A percentile compares a stretch with the other conserved stretches of the same genome.
Evolutionary conservation across 441 rosid species (phyloP).

Genomic region (Syzygium syzygioides): DNA sequence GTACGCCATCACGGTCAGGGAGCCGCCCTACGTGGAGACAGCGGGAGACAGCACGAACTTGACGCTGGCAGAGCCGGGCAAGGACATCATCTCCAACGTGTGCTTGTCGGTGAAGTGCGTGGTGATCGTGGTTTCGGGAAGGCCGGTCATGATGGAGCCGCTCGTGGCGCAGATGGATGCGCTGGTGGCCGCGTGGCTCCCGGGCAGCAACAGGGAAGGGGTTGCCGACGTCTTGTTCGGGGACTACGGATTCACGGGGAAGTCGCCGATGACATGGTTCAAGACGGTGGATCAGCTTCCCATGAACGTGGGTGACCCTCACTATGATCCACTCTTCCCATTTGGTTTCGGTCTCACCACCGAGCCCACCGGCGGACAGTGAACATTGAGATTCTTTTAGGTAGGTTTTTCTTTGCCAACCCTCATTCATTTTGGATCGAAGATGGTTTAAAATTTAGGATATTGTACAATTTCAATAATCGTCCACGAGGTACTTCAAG

Average conservation of each 20-base stretch:
- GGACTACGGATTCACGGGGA: slow-evolving; percentile 19
- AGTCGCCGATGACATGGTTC: slow-evolving; percentile 19
- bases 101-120: slow-evolving; percentile 2
- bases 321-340: slow-evolving; percentile 38
- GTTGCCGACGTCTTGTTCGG: slow-evolving; percentile 5
- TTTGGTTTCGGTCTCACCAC: slow-evolving; percentile 65
- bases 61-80: not conserved
- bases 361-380: slow-evolving; percentile 13
- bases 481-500: not conserved
- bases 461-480: not conserved
- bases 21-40: slow-evolving; percentile 1
- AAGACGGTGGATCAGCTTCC: slow-evolving; percentile 7
- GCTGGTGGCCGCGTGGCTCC: slow-evolving; percentile 3
- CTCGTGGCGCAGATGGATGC: not conserved
- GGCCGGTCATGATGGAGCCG: not conserved
- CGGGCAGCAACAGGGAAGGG: slow-evolving; percentile 2
- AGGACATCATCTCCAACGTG: not conserved
- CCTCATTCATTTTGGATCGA: not conserved
- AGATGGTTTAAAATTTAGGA: not conserved
- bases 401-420: not conserved
- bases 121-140: slow-evolving; percentile 1
- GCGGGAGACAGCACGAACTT: slow-evolving; percentile 2
- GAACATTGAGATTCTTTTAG: not conserved
- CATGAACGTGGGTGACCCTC: slow-evolving; percentile 18
- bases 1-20: slow-evolving; percentile 1